Evolutionary conservation across 1,284 basidiomycete species (phyloP).

Genomic region (Tremellales sp.): DNA sequence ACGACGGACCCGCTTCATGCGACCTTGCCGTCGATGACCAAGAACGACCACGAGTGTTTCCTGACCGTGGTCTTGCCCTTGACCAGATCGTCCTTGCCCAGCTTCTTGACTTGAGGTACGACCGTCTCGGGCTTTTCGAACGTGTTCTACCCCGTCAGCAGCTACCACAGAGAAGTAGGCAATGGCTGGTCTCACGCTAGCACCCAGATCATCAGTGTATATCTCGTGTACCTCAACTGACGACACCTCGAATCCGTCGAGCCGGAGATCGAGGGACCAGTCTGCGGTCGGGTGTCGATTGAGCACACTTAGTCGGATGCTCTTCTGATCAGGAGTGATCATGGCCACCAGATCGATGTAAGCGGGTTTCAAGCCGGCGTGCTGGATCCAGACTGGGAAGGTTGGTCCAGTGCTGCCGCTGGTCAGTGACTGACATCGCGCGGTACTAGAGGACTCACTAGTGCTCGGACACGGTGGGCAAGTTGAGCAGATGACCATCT

Average conservation of each 20-base stretch:
- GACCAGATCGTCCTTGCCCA: conserved; percentile 1
- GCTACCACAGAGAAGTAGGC: background rate
- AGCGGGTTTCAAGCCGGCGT: conserved; percentile 20
- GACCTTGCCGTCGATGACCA: conserved; percentile 25
- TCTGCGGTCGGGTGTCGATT: conserved; percentile 38
- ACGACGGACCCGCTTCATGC: too few relatives aligned
- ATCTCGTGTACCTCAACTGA: conserved; percentile 32
- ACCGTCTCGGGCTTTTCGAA: conserved; percentile 30
- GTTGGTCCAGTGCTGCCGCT: conserved; percentile 28
- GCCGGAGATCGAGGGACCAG: conserved; percentile 22
- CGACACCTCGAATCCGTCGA: conserved; percentile 25
- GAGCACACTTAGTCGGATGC: conserved; percentile 34
- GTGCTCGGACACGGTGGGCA: conserved; percentile 25
- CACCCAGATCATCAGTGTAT: conserved; percentile 37
- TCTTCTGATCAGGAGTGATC: conserved; percentile 13
- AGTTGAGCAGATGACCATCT: conserved; percentile 30
- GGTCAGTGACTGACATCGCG: too few relatives aligned
- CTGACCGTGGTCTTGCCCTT: conserved; percentile 15
- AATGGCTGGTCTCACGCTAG: conserved; percentile 18
- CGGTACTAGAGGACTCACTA: conserved; percentile 28
- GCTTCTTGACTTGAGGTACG: conserved; percentile 17
- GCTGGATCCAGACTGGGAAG: conserved; percentile 35
- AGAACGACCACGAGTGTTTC: conserved; percentile 43
- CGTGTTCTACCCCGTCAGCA: conserved; percentile 28
- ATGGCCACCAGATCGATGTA: conserved; percentile 40